A percentile compares a stretch with the other conserved stretches of the same genome.
phyloP scores from a whole-genome alignment of 805 yeast species.

The Kuraishia hungarica region DNA sequence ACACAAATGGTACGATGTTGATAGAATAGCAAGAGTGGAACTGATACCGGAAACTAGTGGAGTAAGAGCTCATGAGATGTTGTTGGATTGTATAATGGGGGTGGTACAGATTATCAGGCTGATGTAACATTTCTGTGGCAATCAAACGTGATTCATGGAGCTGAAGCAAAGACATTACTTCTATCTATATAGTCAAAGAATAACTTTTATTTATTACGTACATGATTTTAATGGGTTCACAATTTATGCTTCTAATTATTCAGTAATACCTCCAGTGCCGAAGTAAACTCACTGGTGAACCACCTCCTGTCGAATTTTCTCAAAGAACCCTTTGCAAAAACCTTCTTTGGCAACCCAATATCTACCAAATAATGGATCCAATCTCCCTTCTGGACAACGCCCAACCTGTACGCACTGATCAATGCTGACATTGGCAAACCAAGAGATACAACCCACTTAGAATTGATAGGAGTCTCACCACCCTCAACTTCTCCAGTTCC shows the following conservation, averaged over 20 bases:
- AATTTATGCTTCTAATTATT: not conserved
- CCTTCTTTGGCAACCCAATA: conserved; percentile 58
- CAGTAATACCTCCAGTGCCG: conserved; percentile 12
- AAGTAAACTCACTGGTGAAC: conserved; percentile 16
- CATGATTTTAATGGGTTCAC: not conserved
- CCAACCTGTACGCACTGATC: conserved; percentile 50
- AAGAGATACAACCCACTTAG: conserved; percentile 56
- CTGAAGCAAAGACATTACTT: too few species aligned
- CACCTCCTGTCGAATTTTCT: conserved; percentile 37
- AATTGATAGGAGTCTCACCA: conserved; percentile 24
- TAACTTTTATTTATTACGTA: not conserved
- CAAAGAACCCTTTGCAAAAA: conserved; percentile 33
- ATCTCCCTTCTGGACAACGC: conserved; percentile 37
- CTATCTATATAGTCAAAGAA: not conserved
- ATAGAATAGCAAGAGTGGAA: too few species aligned
- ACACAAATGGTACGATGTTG: too few species aligned
- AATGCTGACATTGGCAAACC: conserved; percentile 69
- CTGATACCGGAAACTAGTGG: too few species aligned
- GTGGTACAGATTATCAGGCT: too few species aligned
- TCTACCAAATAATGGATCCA: conserved; percentile 57
- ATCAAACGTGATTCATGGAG: too few species aligned
- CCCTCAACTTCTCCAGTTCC: conserved; percentile 55
- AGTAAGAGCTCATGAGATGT: too few species aligned
- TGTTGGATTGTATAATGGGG: too few species aligned
- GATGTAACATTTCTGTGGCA: too few species aligned